Conservation (phyloP, 176 grass and related monocot species). For the Poa annua region DNA sequence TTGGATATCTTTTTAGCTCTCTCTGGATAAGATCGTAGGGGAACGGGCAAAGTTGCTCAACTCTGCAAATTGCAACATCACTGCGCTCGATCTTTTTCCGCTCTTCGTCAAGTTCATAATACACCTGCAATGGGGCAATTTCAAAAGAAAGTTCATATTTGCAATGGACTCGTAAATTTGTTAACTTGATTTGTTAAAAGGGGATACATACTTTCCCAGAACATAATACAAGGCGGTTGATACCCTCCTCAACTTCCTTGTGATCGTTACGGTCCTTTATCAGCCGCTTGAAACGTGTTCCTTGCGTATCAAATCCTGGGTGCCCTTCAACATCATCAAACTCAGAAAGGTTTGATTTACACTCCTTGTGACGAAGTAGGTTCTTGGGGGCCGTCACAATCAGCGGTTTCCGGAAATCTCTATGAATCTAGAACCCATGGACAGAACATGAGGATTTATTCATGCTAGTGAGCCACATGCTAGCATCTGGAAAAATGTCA, state of each 20-base stretch:
- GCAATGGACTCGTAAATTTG: not conserved
- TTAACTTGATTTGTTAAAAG: constrained; percentile 3
- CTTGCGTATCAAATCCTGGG: constrained; percentile 91
- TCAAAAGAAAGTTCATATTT: constrained; percentile 6
- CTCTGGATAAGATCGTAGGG: constrained; percentile 93
- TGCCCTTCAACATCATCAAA: constrained; percentile 96
- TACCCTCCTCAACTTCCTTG: constrained; percentile 70
- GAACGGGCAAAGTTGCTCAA: constrained; percentile 90
- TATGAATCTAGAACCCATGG: constrained; percentile 63
- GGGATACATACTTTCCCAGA: constrained; percentile 76
- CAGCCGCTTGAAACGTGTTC: constrained; percentile 91
- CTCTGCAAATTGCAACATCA: constrained; percentile 88
- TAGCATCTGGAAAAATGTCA: not conserved
- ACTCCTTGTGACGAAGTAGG: constrained; percentile 91
- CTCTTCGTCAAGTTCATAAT: constrained; percentile 95
- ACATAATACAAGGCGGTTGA: constrained; percentile 87
- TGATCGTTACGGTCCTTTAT: constrained; percentile 91
- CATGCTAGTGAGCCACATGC: not conserved
- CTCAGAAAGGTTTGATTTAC: constrained; percentile 91
- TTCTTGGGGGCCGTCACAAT: constrained; percentile 89
- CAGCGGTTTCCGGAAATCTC: constrained; percentile 87
- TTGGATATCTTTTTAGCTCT: constrained; percentile 95
- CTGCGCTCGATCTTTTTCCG: constrained; percentile 61
- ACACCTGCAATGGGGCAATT: constrained; percentile 60
- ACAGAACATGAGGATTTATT: constrained; percentile 16